Conservation (phyloP, 1,139 yeast genomes). For the Suhomyces panamericanus region DNA sequence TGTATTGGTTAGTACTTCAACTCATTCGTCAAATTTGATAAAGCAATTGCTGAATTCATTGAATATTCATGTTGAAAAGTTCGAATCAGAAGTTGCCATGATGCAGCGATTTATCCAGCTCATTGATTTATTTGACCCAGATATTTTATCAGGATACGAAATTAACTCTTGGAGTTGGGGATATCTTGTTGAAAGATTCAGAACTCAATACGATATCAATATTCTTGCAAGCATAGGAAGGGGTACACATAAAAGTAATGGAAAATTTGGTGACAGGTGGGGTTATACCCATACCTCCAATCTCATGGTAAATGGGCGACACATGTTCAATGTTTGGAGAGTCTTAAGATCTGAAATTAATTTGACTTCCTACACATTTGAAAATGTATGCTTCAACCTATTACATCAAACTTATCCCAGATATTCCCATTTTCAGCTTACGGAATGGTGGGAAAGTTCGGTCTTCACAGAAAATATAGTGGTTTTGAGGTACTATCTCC, state of each 20-base stretch:
- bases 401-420: conserved; percentile 69
- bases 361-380: conserved; percentile 70
- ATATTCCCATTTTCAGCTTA: conserved; percentile 51
- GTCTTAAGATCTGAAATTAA: conserved; percentile 61
- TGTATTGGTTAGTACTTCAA: conserved; percentile 25
- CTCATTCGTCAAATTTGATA: not conserved
- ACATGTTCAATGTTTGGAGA: conserved; percentile 84
- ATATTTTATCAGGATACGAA: conserved; percentile 83
- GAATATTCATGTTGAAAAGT: conserved; percentile 26
- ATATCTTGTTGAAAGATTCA: conserved; percentile 68
- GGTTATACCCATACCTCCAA: conserved; percentile 79
- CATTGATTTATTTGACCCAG: conserved; percentile 78
- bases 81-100: conserved; percentile 56
- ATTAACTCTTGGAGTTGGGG: conserved; percentile 88
- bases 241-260: conserved; percentile 47
- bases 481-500: conserved; percentile 53
- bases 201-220: conserved; percentile 48
- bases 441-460: conserved; percentile 46
- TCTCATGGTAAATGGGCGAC: conserved; percentile 72
- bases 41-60: conserved; percentile 9
- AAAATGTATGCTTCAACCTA: conserved; percentile 68
- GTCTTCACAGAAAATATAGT: conserved; percentile 29
- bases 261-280: conserved; percentile 71
- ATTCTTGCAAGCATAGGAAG: conserved; percentile 48
- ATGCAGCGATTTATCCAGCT: conserved; percentile 53